These are phyloP conservation scores for Epicoccum sorghinum DNA, from an alignment of 2,329 filamentous ascomycete genomes.

Conservation along the genomic window DNA sequence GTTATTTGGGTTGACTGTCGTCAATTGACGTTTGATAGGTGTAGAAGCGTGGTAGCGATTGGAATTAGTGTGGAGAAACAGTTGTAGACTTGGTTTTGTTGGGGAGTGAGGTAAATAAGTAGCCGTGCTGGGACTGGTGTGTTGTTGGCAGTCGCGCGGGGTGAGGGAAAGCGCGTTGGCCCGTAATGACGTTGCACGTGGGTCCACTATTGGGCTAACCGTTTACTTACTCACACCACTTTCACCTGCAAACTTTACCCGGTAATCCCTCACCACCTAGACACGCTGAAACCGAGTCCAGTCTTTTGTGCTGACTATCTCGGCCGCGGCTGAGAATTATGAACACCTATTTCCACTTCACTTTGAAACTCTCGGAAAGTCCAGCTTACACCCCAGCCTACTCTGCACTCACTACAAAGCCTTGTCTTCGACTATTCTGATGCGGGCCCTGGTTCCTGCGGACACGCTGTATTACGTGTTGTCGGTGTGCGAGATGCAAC, in stretches of 20 bases:
- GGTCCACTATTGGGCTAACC: constrained; percentile 18
- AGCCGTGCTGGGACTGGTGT: constrained; percentile 26
- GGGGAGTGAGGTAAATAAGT: constrained; percentile 31
- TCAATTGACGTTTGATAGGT: constrained; percentile 28
- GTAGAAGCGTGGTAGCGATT: constrained; percentile 14
- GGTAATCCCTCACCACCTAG: neutral
- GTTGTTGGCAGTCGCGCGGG: constrained; percentile 23
- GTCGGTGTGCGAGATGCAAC: constrained; percentile 20
- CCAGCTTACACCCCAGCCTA: too few relatives aligned
- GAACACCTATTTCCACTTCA: too few relatives aligned
- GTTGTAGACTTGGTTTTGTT: constrained; percentile 24
- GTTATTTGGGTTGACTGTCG: constrained; percentile 18
- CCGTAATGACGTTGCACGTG: constrained; percentile 34
- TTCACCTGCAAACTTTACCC: constrained; percentile 16
- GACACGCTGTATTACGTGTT: neutral
- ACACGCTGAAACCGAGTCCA: neutral
- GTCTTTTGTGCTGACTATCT: neutral
- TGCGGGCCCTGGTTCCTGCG: constrained; percentile 7
- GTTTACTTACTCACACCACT: constrained; percentile 15
- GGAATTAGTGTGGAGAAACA: constrained; percentile 4
- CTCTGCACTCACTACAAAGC: neutral
- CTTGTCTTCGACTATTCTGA: constrained; percentile 4
- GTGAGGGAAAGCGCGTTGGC: constrained; percentile 21
- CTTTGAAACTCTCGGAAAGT: too few relatives aligned
- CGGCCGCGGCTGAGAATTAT: neutral